A percentile compares a stretch with the other conserved stretches of the same genome.
These are phyloP conservation scores for Fusarium fujikuroi DNA, from an alignment of 2,329 filamentous ascomycete species.

Conservation along the genomic window DNA sequence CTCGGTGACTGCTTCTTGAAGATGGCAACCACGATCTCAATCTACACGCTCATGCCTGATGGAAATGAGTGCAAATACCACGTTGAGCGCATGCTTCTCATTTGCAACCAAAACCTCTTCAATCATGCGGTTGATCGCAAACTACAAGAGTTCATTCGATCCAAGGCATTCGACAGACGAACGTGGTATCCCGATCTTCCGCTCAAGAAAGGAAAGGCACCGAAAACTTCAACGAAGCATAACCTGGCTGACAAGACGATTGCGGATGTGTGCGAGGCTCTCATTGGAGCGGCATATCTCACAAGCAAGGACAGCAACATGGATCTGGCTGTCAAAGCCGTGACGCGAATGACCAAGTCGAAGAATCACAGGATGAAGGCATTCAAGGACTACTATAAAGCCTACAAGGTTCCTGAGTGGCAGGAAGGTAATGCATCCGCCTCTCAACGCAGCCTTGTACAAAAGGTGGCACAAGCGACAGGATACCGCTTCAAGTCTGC, in stretches of 20 bases:
- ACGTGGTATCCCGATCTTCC: constrained; percentile 89
- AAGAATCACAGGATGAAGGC: constrained; percentile 73
- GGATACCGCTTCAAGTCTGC: constrained; percentile 77
- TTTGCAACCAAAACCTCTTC: constrained; percentile 93
- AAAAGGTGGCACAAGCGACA: constrained; percentile 67
- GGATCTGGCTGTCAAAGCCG: constrained; percentile 69
- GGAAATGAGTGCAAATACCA: constrained; percentile 89
- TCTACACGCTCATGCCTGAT: constrained; percentile 80
- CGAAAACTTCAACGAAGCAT: constrained; percentile 63
- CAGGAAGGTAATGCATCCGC: constrained; percentile 71
- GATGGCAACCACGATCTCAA: constrained; percentile 90
- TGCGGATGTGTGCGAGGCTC: constrained; percentile 92
- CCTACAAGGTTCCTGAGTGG: constrained; percentile 77
- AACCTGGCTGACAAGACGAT: constrained; percentile 86
- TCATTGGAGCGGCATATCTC: constrained; percentile 86
- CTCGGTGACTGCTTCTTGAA: constrained; percentile 95
- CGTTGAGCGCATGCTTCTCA: constrained; percentile 86
- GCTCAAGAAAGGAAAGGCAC: constrained; percentile 76
- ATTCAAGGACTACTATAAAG: constrained; percentile 78
- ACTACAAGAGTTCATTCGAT: constrained; percentile 80
- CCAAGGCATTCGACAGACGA: constrained; percentile 81
- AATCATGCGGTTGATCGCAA: constrained; percentile 76
- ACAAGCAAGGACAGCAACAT: constrained; percentile 57
- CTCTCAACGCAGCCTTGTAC: constrained; percentile 74
- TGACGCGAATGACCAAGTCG: constrained; percentile 76